Evolutionary conservation across 192 early-diverging fungal genomes (phyloP), one percentile per base, ranked within the genome.

Genomic region (Gaertneriomyces semiglobifer): DNA sequence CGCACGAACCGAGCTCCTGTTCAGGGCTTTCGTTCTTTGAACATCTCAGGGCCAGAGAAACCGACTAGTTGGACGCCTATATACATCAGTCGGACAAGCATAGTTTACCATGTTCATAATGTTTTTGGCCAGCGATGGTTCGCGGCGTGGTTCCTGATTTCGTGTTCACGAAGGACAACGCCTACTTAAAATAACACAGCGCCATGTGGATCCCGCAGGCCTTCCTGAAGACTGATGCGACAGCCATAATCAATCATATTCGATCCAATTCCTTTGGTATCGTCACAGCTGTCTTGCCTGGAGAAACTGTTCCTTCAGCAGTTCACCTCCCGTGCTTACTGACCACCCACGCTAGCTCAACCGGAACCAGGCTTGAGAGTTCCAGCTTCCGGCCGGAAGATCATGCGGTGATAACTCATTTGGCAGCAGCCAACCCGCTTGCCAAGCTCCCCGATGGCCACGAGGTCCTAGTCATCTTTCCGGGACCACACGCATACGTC

Each of bases 401-500:
- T 18, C 12, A 50, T 12, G 48, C 2, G 0, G 12, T 50, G 2
- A 12, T 18, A 50, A 50, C 48, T 12, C 12, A 50, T 50, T 50
- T 12, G 48, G 12, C 12, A 18, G 12, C 48, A 50, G 48, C 48
- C 1, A 50, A 50, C 48, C 48, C 48, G 12, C 48, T n/a, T n/a
- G 12, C 48, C 48, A n/a, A n/a, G 18, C 48, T 18, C 2, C 16
- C 48, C 48, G 48, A 12, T n/a, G 12, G 18, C 48, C 12, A n/a
- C 16, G 12, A 18, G 12, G 48, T 18, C 12, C 12, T 18, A 1
- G 48, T 18, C 12, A 50, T n/a, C 48, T 50, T 50, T 18, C 12
- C 48, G 18, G 48, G 48, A 12, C 48, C 48, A 12, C 48, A 50
- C 48, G 18, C 48, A 50, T 50, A 50, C 48, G 18, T 50, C 48